Conservation (phyloP, 2,329 filamentous ascomycete genomes). For the Penicillium corylophilum region DNA sequence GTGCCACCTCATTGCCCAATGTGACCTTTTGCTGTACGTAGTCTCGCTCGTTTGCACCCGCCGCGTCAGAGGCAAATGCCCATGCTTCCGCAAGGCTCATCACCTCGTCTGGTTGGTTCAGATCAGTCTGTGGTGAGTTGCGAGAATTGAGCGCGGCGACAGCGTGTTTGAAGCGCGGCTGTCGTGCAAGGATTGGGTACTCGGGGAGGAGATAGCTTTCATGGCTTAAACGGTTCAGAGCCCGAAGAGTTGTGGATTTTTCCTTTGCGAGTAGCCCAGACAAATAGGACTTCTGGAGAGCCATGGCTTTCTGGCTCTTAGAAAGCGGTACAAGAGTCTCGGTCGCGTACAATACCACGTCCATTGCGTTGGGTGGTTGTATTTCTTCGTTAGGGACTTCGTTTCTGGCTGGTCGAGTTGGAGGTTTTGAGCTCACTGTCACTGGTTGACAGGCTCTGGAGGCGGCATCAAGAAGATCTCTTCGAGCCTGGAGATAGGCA, state of each 20-base stretch:
- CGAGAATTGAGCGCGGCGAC: constrained; percentile 28
- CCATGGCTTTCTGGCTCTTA: constrained; percentile 37
- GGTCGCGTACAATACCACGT: constrained; percentile 33
- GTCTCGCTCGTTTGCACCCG: constrained; percentile 30
- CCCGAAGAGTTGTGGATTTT: constrained; percentile 35
- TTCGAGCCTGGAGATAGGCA: constrained; percentile 38
- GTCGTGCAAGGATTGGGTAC: constrained; percentile 38
- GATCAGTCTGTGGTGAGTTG: constrained; percentile 9
- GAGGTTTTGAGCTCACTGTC: constrained; percentile 22
- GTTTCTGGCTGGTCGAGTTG: constrained; percentile 12
- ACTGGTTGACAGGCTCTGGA: constrained; percentile 38
- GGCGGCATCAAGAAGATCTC: constrained; percentile 34
- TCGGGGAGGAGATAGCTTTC: constrained; percentile 46
- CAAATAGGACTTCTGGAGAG: constrained; percentile 40
- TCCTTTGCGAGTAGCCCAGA: constrained; percentile 40
- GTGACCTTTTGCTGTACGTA: constrained; percentile 35
- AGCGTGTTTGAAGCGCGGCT: constrained; percentile 38
- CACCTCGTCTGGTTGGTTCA: constrained; percentile 30
- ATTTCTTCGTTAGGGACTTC: constrained; percentile 15
- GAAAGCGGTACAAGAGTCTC: constrained; percentile 36
- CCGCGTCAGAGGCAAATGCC: constrained; percentile 41
- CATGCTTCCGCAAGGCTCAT: constrained; percentile 39
- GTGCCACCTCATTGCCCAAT: constrained; percentile 31
- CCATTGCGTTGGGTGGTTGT: constrained; percentile 25
- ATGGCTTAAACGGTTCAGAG: constrained; percentile 41